These are phyloP conservation scores for Saccharomycopsis sp. DNA, from an alignment of 805 yeast species.

Conservation along the genomic window DNA sequence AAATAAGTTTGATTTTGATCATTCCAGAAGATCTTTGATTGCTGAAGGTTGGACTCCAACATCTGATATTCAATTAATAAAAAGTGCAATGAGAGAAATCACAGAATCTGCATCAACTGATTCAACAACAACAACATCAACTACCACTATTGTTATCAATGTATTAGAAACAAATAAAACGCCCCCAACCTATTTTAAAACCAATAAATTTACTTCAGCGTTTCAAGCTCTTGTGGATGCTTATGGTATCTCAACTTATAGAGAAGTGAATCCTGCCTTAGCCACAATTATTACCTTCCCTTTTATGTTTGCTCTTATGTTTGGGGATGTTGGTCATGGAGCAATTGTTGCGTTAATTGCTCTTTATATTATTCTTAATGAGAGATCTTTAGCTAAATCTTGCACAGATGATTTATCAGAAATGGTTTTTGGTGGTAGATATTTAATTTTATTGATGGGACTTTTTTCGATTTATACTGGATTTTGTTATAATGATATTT, in stretches of 20 bases:
- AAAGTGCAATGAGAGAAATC: conserved; percentile 52
- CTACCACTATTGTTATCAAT: conserved; percentile 37
- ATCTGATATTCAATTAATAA: conserved; percentile 58
- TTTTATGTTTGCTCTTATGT: conserved; percentile 97
- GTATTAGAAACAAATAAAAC: conserved; percentile 65
- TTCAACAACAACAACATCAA: conserved; percentile 27
- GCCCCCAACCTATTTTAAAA: conserved; percentile 91
- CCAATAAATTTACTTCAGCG: conserved; percentile 90
- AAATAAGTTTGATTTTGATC: conserved; percentile 73
- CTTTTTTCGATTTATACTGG: conserved; percentile 94
- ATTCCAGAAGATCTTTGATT: conserved; percentile 71
- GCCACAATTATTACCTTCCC: conserved; percentile 95
- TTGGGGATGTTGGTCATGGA: conserved; percentile 98
- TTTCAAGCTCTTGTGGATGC: conserved; percentile 93
- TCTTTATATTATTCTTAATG: conserved; percentile 58
- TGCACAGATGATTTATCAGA: conserved; percentile 79
- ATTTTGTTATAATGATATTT: conserved; percentile 82
- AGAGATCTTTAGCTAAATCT: conserved; percentile 58
- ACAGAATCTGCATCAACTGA: conserved; percentile 33
- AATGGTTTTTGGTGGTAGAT: conserved; percentile 93
- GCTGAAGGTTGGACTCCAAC: conserved; percentile 98
- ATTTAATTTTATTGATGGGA: conserved; percentile 88
- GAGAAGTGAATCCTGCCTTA: conserved; percentile 92
- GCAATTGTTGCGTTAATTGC: conserved; percentile 72
- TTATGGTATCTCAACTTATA: conserved; percentile 86